Evolutionary conservation across 371 early-diverging fungal genomes (phyloP), one percentile per base, ranked within the genome.

Genomic region (Capillidium rhysosporum): DNA sequence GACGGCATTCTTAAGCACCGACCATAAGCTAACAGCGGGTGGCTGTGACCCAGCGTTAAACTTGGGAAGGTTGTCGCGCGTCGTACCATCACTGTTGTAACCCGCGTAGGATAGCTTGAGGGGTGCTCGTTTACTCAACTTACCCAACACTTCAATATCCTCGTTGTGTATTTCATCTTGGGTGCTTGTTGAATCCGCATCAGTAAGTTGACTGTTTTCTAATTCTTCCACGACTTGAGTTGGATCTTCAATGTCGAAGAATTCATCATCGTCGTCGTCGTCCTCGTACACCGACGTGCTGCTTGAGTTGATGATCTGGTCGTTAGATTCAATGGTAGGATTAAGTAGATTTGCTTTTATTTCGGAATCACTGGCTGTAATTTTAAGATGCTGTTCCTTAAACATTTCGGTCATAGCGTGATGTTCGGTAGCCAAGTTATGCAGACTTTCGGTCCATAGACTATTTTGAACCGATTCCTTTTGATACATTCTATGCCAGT

Each of bases 1-100:
- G 25, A 89, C 79, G 1, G 84, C 79, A 49, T 77, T 78, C 65
- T 81, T 87, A 46, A 89, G 68, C 49, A 89, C 73, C 8, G 71
- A 65, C 83, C 83, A 82, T 54, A 82, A 58, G n/a, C 71, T 73
- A 25, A 82, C 62, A 54, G 70, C 56, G 55, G 76, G 66, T n/a
- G 54, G 54, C 18, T 53, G 25, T 39, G 61, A 48, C 1, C 65
- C 63, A 1, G 65, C 60, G 31, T 69, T 69, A 51, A 74, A 73
- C 24, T 76, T 62, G 7, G 77, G 77, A 1, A 77, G 62, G 2
- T 58, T 25, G 0, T 49, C 49, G 20, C 80, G 68, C 21, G 56
- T 25, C 30, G 56, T 34, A 1, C 54, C 54, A 24, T 53, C 40
- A 2, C 23, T 26, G 26, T 65, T 59, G 43, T 72, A 72, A 4